A percentile compares a stretch with the other conserved stretches of the same genome.
These are phyloP conservation scores for Cryomyces antarcticus DNA, from an alignment of 495 filamentous ascomycete species.

Conservation along the genomic window DNA sequence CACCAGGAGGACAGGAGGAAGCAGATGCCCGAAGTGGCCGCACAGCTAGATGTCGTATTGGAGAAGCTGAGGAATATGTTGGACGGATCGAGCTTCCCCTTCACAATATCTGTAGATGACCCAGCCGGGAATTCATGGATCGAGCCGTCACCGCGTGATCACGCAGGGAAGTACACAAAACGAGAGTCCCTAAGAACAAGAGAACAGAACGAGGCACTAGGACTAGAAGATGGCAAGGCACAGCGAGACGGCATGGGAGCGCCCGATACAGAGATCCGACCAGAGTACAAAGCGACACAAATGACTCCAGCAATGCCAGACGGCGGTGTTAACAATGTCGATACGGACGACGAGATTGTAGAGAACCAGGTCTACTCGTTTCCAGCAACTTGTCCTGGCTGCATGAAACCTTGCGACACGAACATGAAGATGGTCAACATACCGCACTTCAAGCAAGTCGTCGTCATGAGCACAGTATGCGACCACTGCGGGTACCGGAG, in stretches of 20 bases:
- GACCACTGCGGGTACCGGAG: conserved; percentile 80
- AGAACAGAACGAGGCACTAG: conserved; percentile 69
- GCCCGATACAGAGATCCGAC: conserved; percentile 13
- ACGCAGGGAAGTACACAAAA: conserved; percentile 55
- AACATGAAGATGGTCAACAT: conserved; percentile 96
- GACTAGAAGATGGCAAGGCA: conserved; percentile 32
- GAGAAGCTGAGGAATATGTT: conserved; percentile 50
- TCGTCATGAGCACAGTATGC: conserved; percentile 77
- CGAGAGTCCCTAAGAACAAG: conserved; percentile 61
- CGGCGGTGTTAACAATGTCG: conserved; percentile 24
- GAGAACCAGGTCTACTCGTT: conserved; percentile 80
- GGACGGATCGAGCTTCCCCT: conserved; percentile 55
- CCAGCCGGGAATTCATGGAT: conserved; percentile 96
- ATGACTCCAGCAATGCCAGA: conserved; percentile 18
- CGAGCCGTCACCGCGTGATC: conserved; percentile 54
- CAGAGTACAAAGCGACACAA: conserved; percentile 16
- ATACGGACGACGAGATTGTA: conserved; percentile 64
- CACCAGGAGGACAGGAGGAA: conserved; percentile 58
- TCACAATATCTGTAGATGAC: conserved; percentile 70
- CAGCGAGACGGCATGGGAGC: too few species aligned
- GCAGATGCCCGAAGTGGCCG: conserved; percentile 49
- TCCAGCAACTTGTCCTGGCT: conserved; percentile 79
- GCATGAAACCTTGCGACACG: conserved; percentile 57
- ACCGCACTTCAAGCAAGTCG: conserved; percentile 87
- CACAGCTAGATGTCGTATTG: conserved; percentile 56